These are phyloP conservation scores for Primulina eburnea DNA, from an alignment of 257 asterid genomes.

Conservation along the genomic window DNA sequence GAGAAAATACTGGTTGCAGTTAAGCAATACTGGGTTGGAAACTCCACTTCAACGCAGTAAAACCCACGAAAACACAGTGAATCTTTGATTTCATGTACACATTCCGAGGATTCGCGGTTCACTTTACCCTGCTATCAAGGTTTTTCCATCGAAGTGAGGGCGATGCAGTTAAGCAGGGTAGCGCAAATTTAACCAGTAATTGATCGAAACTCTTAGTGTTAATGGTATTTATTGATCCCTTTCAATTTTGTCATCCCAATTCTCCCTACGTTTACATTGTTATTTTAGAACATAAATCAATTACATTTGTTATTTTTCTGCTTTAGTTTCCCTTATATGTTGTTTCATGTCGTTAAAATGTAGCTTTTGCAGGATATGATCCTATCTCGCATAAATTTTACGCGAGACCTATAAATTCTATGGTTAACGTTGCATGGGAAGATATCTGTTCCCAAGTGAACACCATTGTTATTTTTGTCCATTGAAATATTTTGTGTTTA, in stretches of 20 bases:
- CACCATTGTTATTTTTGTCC: too few relatives aligned
- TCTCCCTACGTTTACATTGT: background rate
- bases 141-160: constrained; percentile 22
- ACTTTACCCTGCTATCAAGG: constrained; percentile 21
- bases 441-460: too few relatives aligned
- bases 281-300: background rate
- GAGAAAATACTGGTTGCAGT: constrained; percentile 82
- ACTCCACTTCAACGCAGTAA: constrained; percentile 68
- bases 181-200: constrained; percentile 21
- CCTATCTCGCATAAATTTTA: background rate
- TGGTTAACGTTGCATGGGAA: too few relatives aligned
- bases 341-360: background rate
- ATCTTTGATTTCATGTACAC: constrained; percentile 14
- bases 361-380: background rate
- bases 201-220: constrained; percentile 2
- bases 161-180: constrained; percentile 6
- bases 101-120: constrained; percentile 20
- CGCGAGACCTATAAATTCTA: too few relatives aligned
- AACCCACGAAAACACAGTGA: constrained; percentile 16
- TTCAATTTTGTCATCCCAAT: background rate
- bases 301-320: background rate
- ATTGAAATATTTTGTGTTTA: too few relatives aligned
- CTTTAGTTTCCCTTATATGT: background rate
- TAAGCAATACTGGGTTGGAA: constrained; percentile 85
- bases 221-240: background rate